A percentile compares a stretch with the other conserved stretches of the same genome.
Conservation (phyloP, 169 alveolate species). For the Eimeria falciformis region DNA sequence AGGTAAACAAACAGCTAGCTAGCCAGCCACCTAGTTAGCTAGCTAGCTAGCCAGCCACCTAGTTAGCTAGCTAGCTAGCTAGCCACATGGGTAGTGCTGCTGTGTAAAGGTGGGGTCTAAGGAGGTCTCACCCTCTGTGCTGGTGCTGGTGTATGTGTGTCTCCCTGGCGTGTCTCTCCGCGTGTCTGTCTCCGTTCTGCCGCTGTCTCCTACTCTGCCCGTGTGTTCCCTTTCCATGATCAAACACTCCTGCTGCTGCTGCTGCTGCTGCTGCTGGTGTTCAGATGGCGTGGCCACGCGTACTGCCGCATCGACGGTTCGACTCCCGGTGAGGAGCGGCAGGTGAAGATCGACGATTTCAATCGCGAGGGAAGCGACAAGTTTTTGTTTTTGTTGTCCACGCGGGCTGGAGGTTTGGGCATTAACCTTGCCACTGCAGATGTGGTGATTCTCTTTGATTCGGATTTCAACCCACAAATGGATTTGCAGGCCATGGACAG, state of each 20-base stretch:
- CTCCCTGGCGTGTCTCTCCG: too few species aligned
- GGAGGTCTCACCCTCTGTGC: too few species aligned
- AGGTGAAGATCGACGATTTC: slow-evolving; percentile 85
- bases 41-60: background rate
- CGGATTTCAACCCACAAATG: slow-evolving; percentile 96
- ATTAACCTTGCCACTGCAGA: slow-evolving; percentile 96
- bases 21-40: background rate
- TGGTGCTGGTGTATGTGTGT: too few species aligned
- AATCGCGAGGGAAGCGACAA: slow-evolving; percentile 61
- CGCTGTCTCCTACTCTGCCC: background rate
- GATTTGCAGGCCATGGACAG: slow-evolving; percentile 96
- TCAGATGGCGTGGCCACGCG: slow-evolving; percentile 85
- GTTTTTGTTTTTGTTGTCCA: slow-evolving; percentile 90
- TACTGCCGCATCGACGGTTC: slow-evolving; percentile 98
- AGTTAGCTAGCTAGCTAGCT: background rate
- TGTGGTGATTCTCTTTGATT: slow-evolving; percentile 94
- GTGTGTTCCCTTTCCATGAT: background rate
- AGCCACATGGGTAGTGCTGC: background rate
- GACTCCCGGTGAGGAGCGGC: slow-evolving; percentile 97
- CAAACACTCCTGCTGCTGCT: background rate
- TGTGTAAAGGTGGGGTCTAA: too few species aligned
- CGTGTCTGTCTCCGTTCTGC: too few species aligned
- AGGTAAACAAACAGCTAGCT: slow-evolving; percentile 60
- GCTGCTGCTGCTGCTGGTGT: background rate
- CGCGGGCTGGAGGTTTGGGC: slow-evolving; percentile 96